Evolutionary conservation across 164 flowering plant genomes (phyloP).

Genomic region (Buxus sempervirens): DNA sequence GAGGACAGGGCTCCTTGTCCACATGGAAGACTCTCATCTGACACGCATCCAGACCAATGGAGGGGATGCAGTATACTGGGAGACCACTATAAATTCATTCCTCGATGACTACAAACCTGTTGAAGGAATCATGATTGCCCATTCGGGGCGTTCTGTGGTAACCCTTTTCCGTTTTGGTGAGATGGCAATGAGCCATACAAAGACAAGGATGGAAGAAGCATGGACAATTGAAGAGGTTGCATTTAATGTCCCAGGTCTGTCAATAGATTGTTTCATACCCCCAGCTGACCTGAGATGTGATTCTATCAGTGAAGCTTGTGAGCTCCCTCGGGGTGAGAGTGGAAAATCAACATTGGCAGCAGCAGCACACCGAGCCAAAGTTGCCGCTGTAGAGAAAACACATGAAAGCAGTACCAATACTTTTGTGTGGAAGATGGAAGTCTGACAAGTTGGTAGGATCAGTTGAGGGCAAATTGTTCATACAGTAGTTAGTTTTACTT

Average conservation of each 20-base stretch:
- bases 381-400: conserved; percentile 58
- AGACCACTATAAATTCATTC: conserved; percentile 67
- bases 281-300: conserved; percentile 68
- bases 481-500: conserved; percentile 44
- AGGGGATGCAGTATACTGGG: conserved; percentile 67
- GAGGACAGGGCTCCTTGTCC: conserved; percentile 59
- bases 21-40: conserved; percentile 63
- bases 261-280: conserved; percentile 64
- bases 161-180: conserved; percentile 69
- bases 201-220: conserved; percentile 64
- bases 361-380: conserved; percentile 60
- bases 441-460: conserved; percentile 32
- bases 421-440: conserved; percentile 62
- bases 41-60: conserved; percentile 62
- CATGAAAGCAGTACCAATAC: conserved; percentile 35
- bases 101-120: conserved; percentile 58
- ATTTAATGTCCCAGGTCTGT: conserved; percentile 60
- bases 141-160: conserved; percentile 56
- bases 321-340: conserved; percentile 61
- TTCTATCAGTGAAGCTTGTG: conserved; percentile 63
- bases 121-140: conserved; percentile 70
- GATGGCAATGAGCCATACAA: conserved; percentile 71
- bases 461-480: conserved; percentile 45
- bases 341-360: conserved; percentile 38
- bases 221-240: conserved; percentile 75